These are phyloP conservation scores for Penicillium turbatum DNA, from an alignment of 495 filamentous ascomycete species.

Conservation along the genomic window DNA sequence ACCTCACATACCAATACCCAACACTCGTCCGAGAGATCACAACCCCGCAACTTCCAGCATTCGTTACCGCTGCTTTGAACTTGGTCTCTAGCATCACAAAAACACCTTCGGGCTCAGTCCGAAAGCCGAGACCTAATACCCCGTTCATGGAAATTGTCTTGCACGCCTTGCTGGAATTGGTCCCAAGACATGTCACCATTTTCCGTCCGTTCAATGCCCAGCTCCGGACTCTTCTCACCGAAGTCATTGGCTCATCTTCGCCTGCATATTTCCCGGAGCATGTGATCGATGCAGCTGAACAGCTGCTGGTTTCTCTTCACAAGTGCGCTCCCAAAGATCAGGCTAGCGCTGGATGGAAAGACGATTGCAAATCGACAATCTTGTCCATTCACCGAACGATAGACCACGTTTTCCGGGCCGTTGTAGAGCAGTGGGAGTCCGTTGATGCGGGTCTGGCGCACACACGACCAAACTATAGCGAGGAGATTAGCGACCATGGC, in stretches of 20 bases:
- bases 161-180: constrained; percentile 58
- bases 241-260: constrained; percentile 36
- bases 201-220: constrained; percentile 70
- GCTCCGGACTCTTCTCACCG: constrained; percentile 55
- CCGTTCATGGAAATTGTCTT: constrained; percentile 60
- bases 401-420: constrained; percentile 68
- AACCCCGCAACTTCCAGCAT: constrained; percentile 72
- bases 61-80: constrained; percentile 67
- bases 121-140: constrained; percentile 40
- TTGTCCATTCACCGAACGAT: constrained; percentile 60
- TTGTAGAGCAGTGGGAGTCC: constrained; percentile 76
- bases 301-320: constrained; percentile 63
- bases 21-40: constrained; percentile 83
- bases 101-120: constrained; percentile 34
- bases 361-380: constrained; percentile 54
- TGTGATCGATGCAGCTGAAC: constrained; percentile 51
- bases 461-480: constrained; percentile 29
- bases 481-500: constrained; percentile 36
- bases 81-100: constrained; percentile 48
- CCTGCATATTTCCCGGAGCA: constrained; percentile 40
- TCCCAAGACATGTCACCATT: constrained; percentile 73
- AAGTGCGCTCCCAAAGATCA: constrained; percentile 72
- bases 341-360: constrained; percentile 67
- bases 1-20: constrained; percentile 72
- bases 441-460: constrained; percentile 30